Base-by-base conservation (phyloP, 2,329 filamentous ascomycete genomes). In the Aspergillus udagawae region DNA sequence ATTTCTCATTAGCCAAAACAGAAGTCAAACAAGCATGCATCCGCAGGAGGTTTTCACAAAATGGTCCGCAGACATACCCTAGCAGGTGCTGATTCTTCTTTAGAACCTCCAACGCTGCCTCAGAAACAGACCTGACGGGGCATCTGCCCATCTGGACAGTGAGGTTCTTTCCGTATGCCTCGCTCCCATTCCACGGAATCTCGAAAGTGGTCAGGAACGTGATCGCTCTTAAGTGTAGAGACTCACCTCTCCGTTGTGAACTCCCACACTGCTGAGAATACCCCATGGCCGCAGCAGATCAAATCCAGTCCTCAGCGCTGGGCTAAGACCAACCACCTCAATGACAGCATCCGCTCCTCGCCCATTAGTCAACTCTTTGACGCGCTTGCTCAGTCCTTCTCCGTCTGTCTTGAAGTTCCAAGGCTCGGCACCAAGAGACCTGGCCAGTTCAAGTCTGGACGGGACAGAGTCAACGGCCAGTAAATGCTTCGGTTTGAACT, bases 281-380 rank as follows among this genome's bases (percentile, higher is more conserved):
- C 89, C 89, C 77, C 86, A 92, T 1, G 88, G 87, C 53, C 89
- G 81, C 56, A 92, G 71, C 20, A 91, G 72, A 32, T 91, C 87
- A 71, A 86, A 91, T 0, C 84, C 88, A 38, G 86, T 89, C 66
- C 81, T 83, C 68, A 92, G 73, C 1, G 89, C 89, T 41, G 86
- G 82, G 54, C 84, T 86, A 59, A 87, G 75, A 0, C 89, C 89
- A 27, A 92, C 89, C 6, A 90, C 87, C 72, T 92, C 89, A 63
- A 96, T 86, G 2, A 94, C 86, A 20, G 90, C 86, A 75, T 97
- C 92, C 14, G 92, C 92, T 6, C 92, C 92, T 42, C 92, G 82
- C 7, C 91, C 91, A 17, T 88, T 81, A 0, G 91, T 94, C 50
- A 87, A 83, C 64, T 90, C 88, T 68, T 86, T 86, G 53, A 96